phyloP scores from a whole-genome alignment of 2,329 filamentous ascomycete species.

The Pseudopyrenochaeta lycopersici region DNA sequence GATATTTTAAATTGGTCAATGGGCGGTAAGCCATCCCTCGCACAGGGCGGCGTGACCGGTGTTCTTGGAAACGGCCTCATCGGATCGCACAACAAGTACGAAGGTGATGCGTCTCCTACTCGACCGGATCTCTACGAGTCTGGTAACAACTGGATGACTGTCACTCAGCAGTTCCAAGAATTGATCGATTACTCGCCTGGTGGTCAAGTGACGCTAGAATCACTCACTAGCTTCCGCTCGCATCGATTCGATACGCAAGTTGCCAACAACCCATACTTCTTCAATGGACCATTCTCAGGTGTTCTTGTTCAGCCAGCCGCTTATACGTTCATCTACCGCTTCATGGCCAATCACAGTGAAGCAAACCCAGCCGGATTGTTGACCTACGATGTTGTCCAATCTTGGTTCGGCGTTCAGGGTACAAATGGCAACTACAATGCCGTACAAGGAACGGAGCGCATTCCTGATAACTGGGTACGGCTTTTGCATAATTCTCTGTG shows the following conservation, averaged over 20 bases:
- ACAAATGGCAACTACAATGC: conserved; percentile 22
- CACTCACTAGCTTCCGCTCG: conserved; percentile 26
- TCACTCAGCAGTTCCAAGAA: conserved; percentile 29
- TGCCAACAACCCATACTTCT: conserved; percentile 27
- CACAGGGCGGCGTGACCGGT: conserved; percentile 26
- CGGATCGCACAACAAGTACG: conserved; percentile 36
- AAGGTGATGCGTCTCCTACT: conserved; percentile 32
- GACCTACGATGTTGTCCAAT: conserved; percentile 26
- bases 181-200: conserved; percentile 30
- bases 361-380: conserved; percentile 24
- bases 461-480: conserved; percentile 30
- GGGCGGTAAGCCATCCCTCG: conserved; percentile 30
- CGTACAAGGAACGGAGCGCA: conserved; percentile 25
- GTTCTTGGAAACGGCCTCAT: conserved; percentile 26
- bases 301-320: conserved; percentile 35
- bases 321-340: conserved; percentile 37
- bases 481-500: background rate
- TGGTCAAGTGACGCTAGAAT: conserved; percentile 30
- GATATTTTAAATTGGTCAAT: conserved; percentile 31
- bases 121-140: conserved; percentile 30
- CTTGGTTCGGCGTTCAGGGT: conserved; percentile 33
- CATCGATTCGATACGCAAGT: conserved; percentile 30
- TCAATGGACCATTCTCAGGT: conserved; percentile 33
- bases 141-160: conserved; percentile 33
- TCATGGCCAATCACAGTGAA: conserved; percentile 36